These are phyloP conservation scores for Coffea canephora DNA, from an alignment of 257 asterid species.

Conservation along the genomic window DNA sequence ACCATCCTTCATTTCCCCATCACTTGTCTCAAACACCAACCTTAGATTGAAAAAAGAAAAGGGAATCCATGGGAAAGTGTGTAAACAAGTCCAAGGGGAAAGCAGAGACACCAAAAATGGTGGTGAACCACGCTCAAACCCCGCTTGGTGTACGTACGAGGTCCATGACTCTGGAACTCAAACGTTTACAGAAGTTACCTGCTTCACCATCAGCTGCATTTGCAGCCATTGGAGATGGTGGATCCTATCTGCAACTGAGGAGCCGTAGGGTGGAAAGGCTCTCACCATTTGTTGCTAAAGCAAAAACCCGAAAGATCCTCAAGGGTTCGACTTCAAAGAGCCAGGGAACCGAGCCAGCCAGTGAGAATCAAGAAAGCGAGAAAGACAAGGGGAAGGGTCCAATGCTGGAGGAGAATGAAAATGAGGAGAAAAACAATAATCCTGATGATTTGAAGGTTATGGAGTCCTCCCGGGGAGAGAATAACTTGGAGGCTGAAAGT, in stretches of 20 bases:
- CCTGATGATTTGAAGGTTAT: too few relatives aligned
- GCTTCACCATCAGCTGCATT: not conserved
- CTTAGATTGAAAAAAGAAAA: not conserved
- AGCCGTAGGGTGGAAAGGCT: not conserved
- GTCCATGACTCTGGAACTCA: conserved; percentile 31
- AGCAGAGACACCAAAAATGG: not conserved
- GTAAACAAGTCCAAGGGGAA: not conserved
- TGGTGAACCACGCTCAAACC: not conserved
- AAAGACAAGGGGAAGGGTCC: too few relatives aligned
- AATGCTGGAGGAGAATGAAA: too few relatives aligned
- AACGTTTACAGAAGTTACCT: conserved; percentile 8
- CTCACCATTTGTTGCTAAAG: not conserved
- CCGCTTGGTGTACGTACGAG: conserved; percentile 29
- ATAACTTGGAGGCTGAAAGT: too few relatives aligned
- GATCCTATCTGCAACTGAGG: not conserved
- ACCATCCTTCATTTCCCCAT: not conserved
- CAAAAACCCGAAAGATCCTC: not conserved
- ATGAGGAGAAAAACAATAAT: too few relatives aligned
- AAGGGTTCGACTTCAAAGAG: not conserved
- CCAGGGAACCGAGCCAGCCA: not conserved
- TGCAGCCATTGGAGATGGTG: not conserved
- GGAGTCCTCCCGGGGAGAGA: too few relatives aligned
- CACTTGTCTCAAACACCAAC: too few relatives aligned
- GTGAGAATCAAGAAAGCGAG: too few relatives aligned
- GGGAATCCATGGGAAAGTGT: not conserved